Evolutionary conservation across 1,284 basidiomycete species (phyloP).

Genomic region (Ganoderma multipileum): DNA sequence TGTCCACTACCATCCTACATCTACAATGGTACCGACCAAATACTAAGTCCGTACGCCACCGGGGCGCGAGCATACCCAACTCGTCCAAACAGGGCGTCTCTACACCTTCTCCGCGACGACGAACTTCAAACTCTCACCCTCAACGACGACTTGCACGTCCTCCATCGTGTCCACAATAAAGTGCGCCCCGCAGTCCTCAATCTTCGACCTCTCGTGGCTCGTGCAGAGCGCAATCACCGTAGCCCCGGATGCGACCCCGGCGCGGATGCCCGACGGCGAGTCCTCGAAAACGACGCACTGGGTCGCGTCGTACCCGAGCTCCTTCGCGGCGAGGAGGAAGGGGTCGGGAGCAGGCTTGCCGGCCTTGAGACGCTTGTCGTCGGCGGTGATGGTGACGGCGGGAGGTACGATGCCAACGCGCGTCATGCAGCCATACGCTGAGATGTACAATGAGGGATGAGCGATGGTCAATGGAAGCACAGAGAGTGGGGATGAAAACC

Average conservation of each 20-base stretch:
- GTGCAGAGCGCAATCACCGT: conserved; percentile 81
- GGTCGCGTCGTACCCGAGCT: conserved; percentile 66
- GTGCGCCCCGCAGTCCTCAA: conserved; percentile 41
- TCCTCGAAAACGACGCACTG: conserved; percentile 79
- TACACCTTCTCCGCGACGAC: neutral
- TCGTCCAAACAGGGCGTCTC: neutral
- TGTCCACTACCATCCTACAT: too few relatives aligned
- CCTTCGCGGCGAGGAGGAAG: conserved; percentile 77
- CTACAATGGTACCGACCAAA: neutral
- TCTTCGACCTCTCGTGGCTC: conserved; percentile 61
- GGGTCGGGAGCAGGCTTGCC: conserved; percentile 77
- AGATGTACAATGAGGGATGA: conserved; percentile 22
- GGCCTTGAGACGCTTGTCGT: conserved; percentile 72
- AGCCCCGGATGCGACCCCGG: conserved; percentile 75
- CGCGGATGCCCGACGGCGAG: conserved; percentile 76
- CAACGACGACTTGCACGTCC: conserved; percentile 50
- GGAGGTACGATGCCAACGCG: conserved; percentile 80
- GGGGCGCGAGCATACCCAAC: neutral
- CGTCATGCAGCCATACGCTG: conserved; percentile 73
- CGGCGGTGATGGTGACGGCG: conserved; percentile 78
- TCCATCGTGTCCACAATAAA: conserved; percentile 70
- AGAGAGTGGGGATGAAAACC: too few relatives aligned
- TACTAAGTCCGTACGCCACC: neutral
- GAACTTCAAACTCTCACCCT: conserved; percentile 51
- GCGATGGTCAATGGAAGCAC: conserved; percentile 9